Percentiles rank a stretch among this genome's conserved stretches.
phyloP scores from a whole-genome alignment of 2,329 filamentous ascomycete genomes.

The Penicillium sp. region DNA sequence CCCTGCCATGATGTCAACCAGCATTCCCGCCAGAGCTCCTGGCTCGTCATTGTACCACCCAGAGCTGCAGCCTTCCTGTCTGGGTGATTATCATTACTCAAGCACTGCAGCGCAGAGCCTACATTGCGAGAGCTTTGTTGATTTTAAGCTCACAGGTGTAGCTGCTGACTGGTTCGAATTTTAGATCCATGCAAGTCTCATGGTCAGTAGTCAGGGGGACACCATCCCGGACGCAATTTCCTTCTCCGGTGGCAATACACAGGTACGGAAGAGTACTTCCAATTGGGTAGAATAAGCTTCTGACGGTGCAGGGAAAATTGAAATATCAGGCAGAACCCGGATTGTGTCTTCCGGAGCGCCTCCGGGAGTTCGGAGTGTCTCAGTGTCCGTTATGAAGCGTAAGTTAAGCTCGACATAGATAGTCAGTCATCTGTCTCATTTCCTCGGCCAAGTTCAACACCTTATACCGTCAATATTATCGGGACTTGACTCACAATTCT shows the following conservation, averaged over 20 bases:
- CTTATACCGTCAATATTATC: background rate
- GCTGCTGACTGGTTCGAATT: constrained; percentile 2
- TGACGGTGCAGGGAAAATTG: background rate
- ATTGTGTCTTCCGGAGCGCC: background rate
- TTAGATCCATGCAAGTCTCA: background rate
- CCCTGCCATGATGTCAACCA: constrained; percentile 16
- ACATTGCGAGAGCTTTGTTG: background rate
- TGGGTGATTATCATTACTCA: background rate
- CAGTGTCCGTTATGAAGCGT: background rate
- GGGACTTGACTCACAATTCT: background rate
- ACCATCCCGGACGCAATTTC: background rate
- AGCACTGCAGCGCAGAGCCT: constrained; percentile 4
- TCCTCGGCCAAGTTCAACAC: background rate
- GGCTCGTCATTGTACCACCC: constrained; percentile 22
- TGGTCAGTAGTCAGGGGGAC: background rate
- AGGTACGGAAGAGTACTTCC: background rate
- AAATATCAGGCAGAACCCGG: background rate
- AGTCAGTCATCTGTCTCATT: background rate
- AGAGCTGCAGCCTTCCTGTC: background rate
- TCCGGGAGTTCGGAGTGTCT: background rate
- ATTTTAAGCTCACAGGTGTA: constrained; percentile 5
- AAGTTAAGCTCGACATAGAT: background rate
- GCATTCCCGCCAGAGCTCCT: constrained; percentile 10
- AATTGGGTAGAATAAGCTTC: background rate
- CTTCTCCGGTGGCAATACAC: background rate